These are phyloP conservation scores for Saccharomycopsis phalli DNA, from an alignment of 1,139 yeast genomes.

Conservation along the genomic window DNA sequence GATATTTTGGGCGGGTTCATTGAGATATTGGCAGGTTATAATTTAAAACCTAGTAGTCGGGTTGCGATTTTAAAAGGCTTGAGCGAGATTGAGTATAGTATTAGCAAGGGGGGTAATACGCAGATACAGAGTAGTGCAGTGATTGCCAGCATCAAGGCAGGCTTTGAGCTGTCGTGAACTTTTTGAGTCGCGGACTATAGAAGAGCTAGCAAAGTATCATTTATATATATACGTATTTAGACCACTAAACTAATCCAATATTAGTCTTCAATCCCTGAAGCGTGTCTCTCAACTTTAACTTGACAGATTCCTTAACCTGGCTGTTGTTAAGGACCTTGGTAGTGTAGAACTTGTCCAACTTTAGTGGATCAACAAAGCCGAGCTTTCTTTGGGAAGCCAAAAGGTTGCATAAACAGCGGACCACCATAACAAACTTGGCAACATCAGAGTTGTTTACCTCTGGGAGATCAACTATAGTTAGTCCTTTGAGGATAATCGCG, in stretches of 20 bases:
- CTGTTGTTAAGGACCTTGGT: conserved; percentile 4
- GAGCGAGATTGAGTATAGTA: conserved; percentile 83
- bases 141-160: conserved; percentile 74
- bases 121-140: conserved; percentile 85
- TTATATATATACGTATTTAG: not conserved
- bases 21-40: conserved; percentile 55
- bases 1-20: conserved; percentile 76
- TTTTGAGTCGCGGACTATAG: too few species aligned
- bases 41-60: conserved; percentile 55
- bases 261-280: conserved; percentile 15
- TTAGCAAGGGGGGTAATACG: conserved; percentile 88
- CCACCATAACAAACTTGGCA: conserved; percentile 16
- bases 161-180: conserved; percentile 32
- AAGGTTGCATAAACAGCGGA: conserved; percentile 18
- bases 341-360: conserved; percentile 12
- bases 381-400: conserved; percentile 6
- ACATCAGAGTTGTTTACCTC: conserved; percentile 10
- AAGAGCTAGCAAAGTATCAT: too few species aligned
- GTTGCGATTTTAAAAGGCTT: conserved; percentile 57
- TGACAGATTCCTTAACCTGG: conserved; percentile 16
- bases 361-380: not conserved
- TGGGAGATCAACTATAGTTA: conserved; percentile 5
- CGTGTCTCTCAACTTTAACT: conserved; percentile 14
- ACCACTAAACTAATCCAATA: not conserved
- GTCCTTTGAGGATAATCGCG: conserved; percentile 5